Conservation (phyloP, 441 rosid genomes). For the Mallotus repandus region DNA sequence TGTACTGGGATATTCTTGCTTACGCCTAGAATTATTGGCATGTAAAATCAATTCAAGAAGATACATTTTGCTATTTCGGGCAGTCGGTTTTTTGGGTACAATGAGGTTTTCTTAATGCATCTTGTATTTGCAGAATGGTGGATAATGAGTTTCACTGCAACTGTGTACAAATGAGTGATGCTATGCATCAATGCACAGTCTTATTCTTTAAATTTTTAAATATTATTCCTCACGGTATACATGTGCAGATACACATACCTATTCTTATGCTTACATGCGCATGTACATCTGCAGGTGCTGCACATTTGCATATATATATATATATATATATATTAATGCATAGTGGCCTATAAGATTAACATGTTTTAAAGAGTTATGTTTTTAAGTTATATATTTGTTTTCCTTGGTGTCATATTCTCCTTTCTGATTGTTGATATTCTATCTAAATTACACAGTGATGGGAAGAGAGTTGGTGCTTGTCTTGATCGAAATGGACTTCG, state of each 20-base stretch:
- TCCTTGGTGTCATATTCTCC: constrained; percentile 34
- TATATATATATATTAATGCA: neutral
- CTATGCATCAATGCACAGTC: neutral
- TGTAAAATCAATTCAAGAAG: no score
- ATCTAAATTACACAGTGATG: constrained; percentile 75
- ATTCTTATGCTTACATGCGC: neutral
- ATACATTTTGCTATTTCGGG: no score
- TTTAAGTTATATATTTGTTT: constrained; percentile 23
- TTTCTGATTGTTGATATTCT: constrained; percentile 42
- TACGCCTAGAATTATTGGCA: no score
- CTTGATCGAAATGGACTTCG: constrained; percentile 99
- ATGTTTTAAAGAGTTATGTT: neutral
- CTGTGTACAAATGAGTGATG: neutral
- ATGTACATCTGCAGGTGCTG: neutral
- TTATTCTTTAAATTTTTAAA: neutral
- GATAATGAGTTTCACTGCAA: neutral
- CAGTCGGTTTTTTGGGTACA: neutral
- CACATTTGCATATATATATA: neutral
- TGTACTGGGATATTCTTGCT: neutral
- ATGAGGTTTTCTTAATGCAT: neutral
- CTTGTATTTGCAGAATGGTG: neutral
- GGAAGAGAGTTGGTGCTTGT: constrained; percentile 99
- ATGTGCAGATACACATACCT: neutral
- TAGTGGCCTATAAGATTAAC: constrained; percentile 11
- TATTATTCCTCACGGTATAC: neutral